A percentile compares a stretch with the other conserved stretches of the same genome.
phyloP scores from a whole-genome alignment of 768 basidiomycete genomes.

The Lentinula lateritia region DNA sequence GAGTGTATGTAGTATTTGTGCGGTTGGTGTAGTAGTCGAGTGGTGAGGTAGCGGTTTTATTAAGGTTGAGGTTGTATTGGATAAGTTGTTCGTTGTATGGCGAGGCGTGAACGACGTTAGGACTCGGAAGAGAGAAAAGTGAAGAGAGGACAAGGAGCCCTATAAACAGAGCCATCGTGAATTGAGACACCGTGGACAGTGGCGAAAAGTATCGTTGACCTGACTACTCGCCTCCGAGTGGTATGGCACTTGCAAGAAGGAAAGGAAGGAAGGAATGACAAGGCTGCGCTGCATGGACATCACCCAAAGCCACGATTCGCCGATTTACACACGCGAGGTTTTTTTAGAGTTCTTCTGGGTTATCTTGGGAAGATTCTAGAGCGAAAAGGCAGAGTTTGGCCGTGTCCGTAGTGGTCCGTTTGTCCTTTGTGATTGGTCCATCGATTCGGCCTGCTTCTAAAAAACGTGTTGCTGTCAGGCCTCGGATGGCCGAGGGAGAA shows the following conservation, averaged over 20 bases:
- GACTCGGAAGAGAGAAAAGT: no score
- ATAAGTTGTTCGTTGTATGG: slow-evolving; percentile 64
- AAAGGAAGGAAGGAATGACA: no score
- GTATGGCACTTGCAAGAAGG: no score
- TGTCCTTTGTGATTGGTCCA: slow-evolving; percentile 9
- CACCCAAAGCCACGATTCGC: no score
- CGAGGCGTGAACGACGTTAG: slow-evolving; percentile 35
- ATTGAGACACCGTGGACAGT: slow-evolving; percentile 33
- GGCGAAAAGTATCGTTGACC: slow-evolving; percentile 44
- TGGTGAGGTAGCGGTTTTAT: slow-evolving; percentile 62
- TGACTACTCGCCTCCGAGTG: no score
- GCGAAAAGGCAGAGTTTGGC: no score
- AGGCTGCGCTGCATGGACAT: no score
- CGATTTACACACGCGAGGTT: no score
- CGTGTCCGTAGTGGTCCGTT: no score
- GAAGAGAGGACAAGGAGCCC: no score
- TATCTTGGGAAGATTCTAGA: no score
- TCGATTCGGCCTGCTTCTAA: not conserved
- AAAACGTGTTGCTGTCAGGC: slow-evolving; percentile 8
- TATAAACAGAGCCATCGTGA: slow-evolving; percentile 24
- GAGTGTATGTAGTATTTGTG: slow-evolving; percentile 61
- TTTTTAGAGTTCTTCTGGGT: no score
- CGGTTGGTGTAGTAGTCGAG: slow-evolving; percentile 62
- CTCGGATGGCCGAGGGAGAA: slow-evolving; percentile 9
- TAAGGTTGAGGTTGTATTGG: slow-evolving; percentile 76